Conservation (phyloP, 108 stramenopile genomes). For the Skeletonema potamos region DNA sequence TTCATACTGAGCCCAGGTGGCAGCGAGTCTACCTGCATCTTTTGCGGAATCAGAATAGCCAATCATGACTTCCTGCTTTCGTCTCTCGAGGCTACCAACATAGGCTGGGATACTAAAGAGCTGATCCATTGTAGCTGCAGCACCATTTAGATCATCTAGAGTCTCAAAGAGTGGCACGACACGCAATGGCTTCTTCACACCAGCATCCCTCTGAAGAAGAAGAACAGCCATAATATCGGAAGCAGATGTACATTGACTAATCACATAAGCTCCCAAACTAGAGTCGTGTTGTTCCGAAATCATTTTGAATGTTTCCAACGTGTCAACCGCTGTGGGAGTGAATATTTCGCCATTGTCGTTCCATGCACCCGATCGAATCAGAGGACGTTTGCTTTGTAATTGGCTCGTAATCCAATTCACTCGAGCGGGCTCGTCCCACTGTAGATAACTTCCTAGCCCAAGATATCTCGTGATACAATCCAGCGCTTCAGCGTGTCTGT, state of each 20-base stretch:
- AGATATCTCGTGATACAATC: constrained; percentile 91
- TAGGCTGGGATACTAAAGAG: constrained; percentile 87
- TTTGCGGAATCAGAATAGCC: constrained; percentile 97
- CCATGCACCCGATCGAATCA: constrained; percentile 81
- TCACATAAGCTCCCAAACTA: constrained; percentile 95
- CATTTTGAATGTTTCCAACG: constrained; percentile 78
- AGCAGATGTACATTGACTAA: constrained; percentile 90
- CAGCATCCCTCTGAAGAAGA: constrained; percentile 91
- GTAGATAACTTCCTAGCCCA: constrained; percentile 87
- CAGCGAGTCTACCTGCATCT: constrained; percentile 96
- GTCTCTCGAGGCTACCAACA: constrained; percentile 81
- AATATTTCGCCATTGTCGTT: constrained; percentile 67
- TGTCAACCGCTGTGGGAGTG: constrained; percentile 65
- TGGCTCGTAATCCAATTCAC: constrained; percentile 91
- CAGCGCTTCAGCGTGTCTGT: constrained; percentile 89
- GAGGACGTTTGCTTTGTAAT: constrained; percentile 82
- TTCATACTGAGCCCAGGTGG: constrained; percentile 95
- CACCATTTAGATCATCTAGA: constrained; percentile 91
- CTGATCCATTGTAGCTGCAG: constrained; percentile 80
- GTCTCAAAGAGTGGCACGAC: constrained; percentile 98
- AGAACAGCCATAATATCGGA: constrained; percentile 94
- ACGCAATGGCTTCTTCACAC: constrained; percentile 89
- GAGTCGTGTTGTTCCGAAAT: constrained; percentile 85
- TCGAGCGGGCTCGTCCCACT: constrained; percentile 91
- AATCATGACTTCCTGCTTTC: constrained; percentile 96